Evolutionary conservation across 169 alveolate genomes (phyloP).

Genomic region (Perkinsus chesapeaki): DNA sequence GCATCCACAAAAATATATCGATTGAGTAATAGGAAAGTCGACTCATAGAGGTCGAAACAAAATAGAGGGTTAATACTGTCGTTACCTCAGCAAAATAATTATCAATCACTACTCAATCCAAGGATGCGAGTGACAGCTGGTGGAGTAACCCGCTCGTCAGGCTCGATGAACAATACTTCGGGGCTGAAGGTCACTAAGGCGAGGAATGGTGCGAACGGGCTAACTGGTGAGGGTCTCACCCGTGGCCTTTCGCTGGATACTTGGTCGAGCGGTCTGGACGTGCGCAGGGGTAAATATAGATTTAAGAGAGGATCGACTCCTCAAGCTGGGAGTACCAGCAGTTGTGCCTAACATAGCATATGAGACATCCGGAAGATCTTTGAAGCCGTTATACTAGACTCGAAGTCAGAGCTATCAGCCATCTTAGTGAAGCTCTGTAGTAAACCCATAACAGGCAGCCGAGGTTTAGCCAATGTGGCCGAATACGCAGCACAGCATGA

Average conservation of each 20-base stretch:
- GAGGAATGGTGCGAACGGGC: background rate
- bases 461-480: background rate
- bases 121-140: background rate
- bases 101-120: background rate
- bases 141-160: background rate
- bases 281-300: background rate
- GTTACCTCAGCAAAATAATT: background rate
- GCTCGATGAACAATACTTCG: background rate
- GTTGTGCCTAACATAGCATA: background rate
- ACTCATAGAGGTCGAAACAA: too few relatives aligned
- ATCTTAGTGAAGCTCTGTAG: background rate
- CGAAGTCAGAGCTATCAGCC: background rate
- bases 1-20: too few relatives aligned
- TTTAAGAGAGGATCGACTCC: background rate
- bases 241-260: background rate
- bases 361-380: background rate
- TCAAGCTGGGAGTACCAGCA: background rate
- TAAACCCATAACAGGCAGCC: background rate
- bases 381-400: background rate
- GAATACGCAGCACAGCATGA: background rate
- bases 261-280: background rate
- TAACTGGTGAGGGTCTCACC: background rate
- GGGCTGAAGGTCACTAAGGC: background rate
- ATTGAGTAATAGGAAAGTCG: too few relatives aligned
- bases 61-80: too few relatives aligned